Percentiles rank a stretch among this genome's conserved stretches.
These are phyloP conservation scores for Aspergillus steynii DNA, from an alignment of 495 filamentous ascomycete genomes.

Conservation along the genomic window DNA sequence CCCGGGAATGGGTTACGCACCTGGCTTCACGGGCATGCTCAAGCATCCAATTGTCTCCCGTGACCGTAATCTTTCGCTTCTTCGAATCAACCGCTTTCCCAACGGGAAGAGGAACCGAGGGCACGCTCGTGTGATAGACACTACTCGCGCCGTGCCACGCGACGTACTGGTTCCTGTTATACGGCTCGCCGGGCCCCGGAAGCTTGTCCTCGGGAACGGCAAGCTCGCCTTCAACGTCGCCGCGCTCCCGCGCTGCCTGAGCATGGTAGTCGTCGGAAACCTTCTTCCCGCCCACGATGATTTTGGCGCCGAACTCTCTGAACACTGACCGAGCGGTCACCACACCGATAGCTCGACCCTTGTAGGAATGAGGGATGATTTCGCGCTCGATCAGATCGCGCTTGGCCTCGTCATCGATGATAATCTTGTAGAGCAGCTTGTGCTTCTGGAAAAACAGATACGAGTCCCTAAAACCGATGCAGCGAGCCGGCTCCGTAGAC, in stretches of 20 bases:
- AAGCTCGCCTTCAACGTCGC: constrained; percentile 84
- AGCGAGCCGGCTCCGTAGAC: constrained; percentile 93
- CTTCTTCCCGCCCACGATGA: constrained; percentile 85
- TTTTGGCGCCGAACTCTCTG: constrained; percentile 91
- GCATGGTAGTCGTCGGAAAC: constrained; percentile 90
- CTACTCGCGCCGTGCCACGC: constrained; percentile 96
- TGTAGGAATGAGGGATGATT: constrained; percentile 96
- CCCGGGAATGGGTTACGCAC: constrained; percentile 48
- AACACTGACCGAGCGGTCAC: constrained; percentile 97
- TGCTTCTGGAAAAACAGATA: constrained; percentile 99
- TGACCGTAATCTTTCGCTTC: constrained; percentile 85
- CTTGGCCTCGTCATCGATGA: constrained; percentile 90
- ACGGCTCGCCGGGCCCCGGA: constrained; percentile 67
- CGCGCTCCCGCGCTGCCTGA: constrained; percentile 70
- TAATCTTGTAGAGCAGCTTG: constrained; percentile 91
- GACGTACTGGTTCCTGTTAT: constrained; percentile 95
- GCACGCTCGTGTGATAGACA: constrained; percentile 84
- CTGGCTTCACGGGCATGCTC: constrained; percentile 90
- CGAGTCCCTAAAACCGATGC: constrained; percentile 93
- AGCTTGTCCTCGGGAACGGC: constrained; percentile 83
- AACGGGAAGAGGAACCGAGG: constrained; percentile 71
- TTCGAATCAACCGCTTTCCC: constrained; percentile 72
- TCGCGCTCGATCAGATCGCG: constrained; percentile 90
- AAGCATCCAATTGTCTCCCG: constrained; percentile 94
- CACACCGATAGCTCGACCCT: constrained; percentile 94